Base-by-base conservation (phyloP, 2,329 filamentous ascomycete genomes). In the Aspergillaceae sp. region DNA sequence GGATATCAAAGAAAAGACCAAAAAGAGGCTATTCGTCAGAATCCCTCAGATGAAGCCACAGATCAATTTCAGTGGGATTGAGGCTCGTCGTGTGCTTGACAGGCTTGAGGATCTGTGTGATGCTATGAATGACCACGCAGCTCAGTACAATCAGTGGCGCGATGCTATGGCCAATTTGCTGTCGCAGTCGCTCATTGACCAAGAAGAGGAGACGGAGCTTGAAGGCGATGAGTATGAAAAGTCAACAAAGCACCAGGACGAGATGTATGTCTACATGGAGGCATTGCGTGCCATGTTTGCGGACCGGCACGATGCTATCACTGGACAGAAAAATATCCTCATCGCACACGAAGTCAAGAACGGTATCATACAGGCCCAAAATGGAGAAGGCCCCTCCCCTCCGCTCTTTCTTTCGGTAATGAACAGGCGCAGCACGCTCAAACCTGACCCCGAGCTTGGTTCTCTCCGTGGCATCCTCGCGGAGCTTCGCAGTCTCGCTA, bases 171-270 rank as follows among this genome's bases (percentile, higher is more conserved):
- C 87, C 11, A 76, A 84, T 45, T 77, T 91, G 19, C 74, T 96
- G 7, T 69, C 86, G 7, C 77, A 82, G 49, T 81, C 87, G 0
- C 74, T 97, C 1, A 80, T 97, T 11, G 92, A 97, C 55, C 82
- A 92, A 58, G 88, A 94, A 36, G 80, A 81, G 10, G 73, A 71
- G n/a, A 67, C 77, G 7, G 87, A 94, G 48, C 77, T 82, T 2
- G 91, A 88, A 7, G 92, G 92, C 27, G 84, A 96, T 48, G 92
- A 97, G 62, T 92, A 95, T 51, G 86, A 88, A 54, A 80, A 86
- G 30, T 94, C 91, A 0, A 87, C 89, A 0, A 87, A 87, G 62
- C 78, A 84, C 40, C 91, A 97, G 66, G 91, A 96, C 50, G 82
- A 94, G 60, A 78, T 96, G 37, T 87, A 91, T 66, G 86, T 86